Evolutionary conservation across 306 rosid genomes (phyloP).

Genomic region (Quercus alba): DNA sequence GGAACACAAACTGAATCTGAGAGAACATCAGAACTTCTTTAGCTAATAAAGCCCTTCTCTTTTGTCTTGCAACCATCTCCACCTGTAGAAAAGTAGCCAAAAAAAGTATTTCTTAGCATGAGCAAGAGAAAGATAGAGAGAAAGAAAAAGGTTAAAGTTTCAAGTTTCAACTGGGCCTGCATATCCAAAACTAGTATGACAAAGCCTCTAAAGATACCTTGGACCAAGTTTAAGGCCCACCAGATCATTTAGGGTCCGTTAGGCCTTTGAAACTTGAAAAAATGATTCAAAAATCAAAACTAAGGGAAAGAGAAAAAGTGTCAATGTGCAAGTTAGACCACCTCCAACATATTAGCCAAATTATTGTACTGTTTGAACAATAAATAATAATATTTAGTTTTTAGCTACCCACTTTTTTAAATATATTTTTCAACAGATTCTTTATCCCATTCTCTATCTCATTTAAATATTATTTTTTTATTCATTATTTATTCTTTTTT

Average conservation of each 20-base stretch:
- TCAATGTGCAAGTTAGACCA: background rate
- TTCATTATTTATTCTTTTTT: no score
- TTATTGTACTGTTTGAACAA: no score
- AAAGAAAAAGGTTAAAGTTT: background rate
- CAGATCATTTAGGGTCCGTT: background rate
- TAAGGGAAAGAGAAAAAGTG: background rate
- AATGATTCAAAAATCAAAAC: background rate
- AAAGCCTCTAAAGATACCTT: background rate
- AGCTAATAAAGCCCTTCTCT: constrained; percentile 74
- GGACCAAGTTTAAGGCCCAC: background rate
- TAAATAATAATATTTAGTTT: no score
- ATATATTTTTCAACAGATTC: no score
- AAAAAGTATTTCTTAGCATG: background rate
- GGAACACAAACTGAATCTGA: constrained; percentile 4
- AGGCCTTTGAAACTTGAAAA: background rate
- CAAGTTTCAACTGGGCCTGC: background rate
- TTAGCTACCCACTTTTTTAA: no score
- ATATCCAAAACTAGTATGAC: background rate
- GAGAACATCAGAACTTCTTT: constrained; percentile 19
- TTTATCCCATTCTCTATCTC: no score
- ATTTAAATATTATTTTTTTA: no score
- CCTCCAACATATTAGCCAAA: no score
- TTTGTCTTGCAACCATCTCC: constrained; percentile 90
- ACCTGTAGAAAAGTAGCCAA: constrained; percentile 41
- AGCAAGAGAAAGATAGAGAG: no score